A percentile compares a stretch with the other conserved stretches of the same genome.
phyloP scores from a whole-genome alignment of 2,329 filamentous ascomycete genomes.

The Exutisphaerella laricina region DNA sequence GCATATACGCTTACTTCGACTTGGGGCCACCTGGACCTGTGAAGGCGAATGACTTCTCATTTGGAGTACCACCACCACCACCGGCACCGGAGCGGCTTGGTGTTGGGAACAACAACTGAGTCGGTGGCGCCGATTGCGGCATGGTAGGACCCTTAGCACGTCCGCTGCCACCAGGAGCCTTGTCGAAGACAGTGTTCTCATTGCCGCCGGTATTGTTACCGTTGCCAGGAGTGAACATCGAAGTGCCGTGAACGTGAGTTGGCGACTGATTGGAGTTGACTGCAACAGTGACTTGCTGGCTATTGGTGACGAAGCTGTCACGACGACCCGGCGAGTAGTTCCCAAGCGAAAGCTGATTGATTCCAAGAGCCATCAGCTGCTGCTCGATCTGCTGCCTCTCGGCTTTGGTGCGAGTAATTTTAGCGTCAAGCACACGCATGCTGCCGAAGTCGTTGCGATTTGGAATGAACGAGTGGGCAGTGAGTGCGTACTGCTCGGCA shows the following conservation, averaged over 20 bases:
- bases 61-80: background rate
- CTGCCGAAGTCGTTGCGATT: conserved; percentile 1
- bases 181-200: conserved; percentile 1
- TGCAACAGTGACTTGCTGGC: background rate
- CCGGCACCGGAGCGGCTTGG: background rate
- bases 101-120: no score
- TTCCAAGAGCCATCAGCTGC: conserved; percentile 4
- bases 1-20: no score
- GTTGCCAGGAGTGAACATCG: background rate
- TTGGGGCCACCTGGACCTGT: no score
- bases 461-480: conserved; percentile 1
- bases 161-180: conserved; percentile 7
- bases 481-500: conserved; percentile 11
- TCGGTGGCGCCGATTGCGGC: no score
- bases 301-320: conserved; percentile 7
- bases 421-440: conserved; percentile 6
- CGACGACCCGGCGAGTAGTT: conserved; percentile 7
- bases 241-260: background rate
- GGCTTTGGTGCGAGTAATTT: conserved; percentile 4
- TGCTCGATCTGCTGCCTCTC: conserved; percentile 10
- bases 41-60: background rate
- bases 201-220: background rate
- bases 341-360: conserved; percentile 3
- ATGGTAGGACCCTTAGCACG: conserved; percentile 2
- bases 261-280: background rate